Conservation (phyloP, 257 asterid species). For the Solanum pennellii region DNA sequence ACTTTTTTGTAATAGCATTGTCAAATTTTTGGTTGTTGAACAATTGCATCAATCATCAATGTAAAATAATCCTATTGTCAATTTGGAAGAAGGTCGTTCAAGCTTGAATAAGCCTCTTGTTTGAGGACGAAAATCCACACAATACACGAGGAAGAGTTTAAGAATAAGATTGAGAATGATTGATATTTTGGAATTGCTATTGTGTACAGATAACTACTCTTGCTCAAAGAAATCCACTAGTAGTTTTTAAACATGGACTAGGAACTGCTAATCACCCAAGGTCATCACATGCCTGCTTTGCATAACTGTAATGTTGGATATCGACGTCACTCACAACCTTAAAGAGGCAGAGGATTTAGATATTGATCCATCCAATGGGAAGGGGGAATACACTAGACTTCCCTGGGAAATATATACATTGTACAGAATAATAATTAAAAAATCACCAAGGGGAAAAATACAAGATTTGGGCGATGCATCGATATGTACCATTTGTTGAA, state of each 20-base stretch:
- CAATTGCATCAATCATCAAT: background rate
- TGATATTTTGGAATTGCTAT: background rate
- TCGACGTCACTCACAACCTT: background rate
- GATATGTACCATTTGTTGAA: background rate
- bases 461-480: background rate
- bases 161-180: background rate
- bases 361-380: background rate
- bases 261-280: background rate
- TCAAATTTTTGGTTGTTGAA: background rate
- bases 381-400: background rate
- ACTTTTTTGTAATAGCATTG: background rate
- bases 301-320: background rate
- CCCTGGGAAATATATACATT: background rate
- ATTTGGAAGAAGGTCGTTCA: slow-evolving; percentile 86
- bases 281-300: background rate
- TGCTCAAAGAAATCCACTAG: background rate
- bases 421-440: background rate
- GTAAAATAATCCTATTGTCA: slow-evolving; percentile 11
- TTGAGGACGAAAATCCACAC: slow-evolving; percentile 41
- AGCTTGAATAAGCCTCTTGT: slow-evolving; percentile 62
- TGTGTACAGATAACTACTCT: background rate
- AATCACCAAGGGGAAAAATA: background rate
- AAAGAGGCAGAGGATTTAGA: background rate
- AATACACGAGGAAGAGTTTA: slow-evolving; percentile 41
- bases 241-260: background rate